Evolutionary conservation across 345 rosid species (phyloP), one percentile per base, ranked within the genome.

Genomic region (Eucalyptus cloeziana): DNA sequence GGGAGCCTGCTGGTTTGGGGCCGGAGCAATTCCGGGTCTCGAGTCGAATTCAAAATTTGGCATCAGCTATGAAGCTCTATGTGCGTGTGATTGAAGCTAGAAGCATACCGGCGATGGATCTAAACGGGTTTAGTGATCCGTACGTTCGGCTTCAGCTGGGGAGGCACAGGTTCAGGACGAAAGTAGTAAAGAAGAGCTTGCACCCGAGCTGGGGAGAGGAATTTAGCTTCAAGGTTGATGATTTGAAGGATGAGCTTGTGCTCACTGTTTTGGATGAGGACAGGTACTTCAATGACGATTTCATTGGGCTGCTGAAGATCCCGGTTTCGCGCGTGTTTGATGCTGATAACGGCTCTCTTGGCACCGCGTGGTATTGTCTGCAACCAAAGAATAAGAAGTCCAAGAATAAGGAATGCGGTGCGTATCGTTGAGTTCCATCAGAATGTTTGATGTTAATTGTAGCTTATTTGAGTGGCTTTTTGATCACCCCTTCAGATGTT

Each of bases 141-240:
- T 98, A 98, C 87, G 99, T 95, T 47, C 95, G 91, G 94, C 92
- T 98, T 71, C 96, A 95, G 92, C 92, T 98, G 30, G 99, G 99
- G 5, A 96, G 91, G 93, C 95, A 94, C 80, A 95, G 92, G 95
- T 93, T 88, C 54, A 92, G 95, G 89, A 96, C 99, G 89, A 96
- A 95, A 92, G 99, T 96, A 88, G 95, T 96, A 89, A 98, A 95
- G 94, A 98, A 96, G 94, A 92, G 89, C 90, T 93, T 98, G 93
- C 97, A 94, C 90, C 99, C 99, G 50, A 94, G 76, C 91, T 98
- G 99, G 99, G 95, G 94, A 27, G 99, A 96, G 90, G 99, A 96
- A 81, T 96, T 98, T 89, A 90, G 94, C 91, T 96, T 98, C 93
- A 93, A 91, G 91, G 99, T 96, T n/a, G 99, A 96, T 52, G 99